Conservation (phyloP, 345 rosid species). For the Euphorbia pulcherrima region DNA sequence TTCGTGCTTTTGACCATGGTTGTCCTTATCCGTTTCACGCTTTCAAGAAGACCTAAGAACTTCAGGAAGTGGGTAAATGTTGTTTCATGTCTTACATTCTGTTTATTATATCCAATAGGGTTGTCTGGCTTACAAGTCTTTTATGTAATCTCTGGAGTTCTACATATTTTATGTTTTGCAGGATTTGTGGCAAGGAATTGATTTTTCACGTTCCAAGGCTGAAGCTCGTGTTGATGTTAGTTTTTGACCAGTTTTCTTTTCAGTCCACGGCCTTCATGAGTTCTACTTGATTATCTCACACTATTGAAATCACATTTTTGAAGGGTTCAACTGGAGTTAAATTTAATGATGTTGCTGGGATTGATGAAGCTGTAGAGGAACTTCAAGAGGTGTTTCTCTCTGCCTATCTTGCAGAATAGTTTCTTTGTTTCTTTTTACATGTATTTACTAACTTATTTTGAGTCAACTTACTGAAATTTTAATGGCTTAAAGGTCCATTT, state of each 20-base stretch:
- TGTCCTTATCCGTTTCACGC: slow-evolving; percentile 82
- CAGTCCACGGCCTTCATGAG: slow-evolving; percentile 1
- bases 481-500: too few species aligned
- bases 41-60: slow-evolving; percentile 91
- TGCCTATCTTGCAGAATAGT: slow-evolving; percentile 7
- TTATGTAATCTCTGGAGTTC: not conserved
- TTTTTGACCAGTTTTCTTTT: slow-evolving; percentile 13
- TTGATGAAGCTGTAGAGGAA: slow-evolving; percentile 97
- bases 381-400: slow-evolving; percentile 77
- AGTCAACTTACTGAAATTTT: not conserved
- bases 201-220: slow-evolving; percentile 91
- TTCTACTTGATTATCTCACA: slow-evolving; percentile 21
- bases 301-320: slow-evolving; percentile 16
- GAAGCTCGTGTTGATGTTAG: slow-evolving; percentile 98
- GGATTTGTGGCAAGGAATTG: slow-evolving; percentile 97
- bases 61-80: slow-evolving; percentile 87
- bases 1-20: slow-evolving; percentile 78
- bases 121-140: not conserved
- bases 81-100: slow-evolving; percentile 15
- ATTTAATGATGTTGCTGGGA: slow-evolving; percentile 89
- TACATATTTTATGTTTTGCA: slow-evolving; percentile 33
- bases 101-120: not conserved
- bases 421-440: not conserved
- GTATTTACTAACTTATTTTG: not conserved
- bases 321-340: slow-evolving; percentile 96